Percentiles rank a stretch among this genome's conserved stretches.
These are phyloP conservation scores for Penicillium psychrosexuale DNA, from an alignment of 2,329 filamentous ascomycete species.

Conservation along the genomic window DNA sequence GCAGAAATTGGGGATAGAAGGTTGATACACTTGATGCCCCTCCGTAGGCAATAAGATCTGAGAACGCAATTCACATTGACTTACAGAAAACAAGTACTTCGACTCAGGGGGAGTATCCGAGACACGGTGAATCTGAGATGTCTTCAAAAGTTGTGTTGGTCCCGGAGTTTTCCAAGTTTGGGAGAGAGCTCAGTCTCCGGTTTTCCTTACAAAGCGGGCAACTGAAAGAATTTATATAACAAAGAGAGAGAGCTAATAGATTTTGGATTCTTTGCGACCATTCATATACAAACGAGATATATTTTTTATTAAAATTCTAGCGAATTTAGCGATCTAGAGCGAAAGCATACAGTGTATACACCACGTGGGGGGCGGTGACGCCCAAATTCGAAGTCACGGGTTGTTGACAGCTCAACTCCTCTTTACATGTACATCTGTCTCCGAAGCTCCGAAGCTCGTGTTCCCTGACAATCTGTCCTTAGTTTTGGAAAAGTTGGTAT, in stretches of 20 bases:
- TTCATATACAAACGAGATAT: background rate
- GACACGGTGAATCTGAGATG: conserved; percentile 28
- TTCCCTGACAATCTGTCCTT: conserved; percentile 6
- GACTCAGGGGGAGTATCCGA: conserved; percentile 26
- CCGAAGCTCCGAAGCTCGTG: background rate
- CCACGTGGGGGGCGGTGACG: conserved; percentile 29
- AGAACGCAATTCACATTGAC: conserved; percentile 13
- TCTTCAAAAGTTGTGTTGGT: conserved; percentile 15
- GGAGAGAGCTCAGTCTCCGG: conserved; percentile 14
- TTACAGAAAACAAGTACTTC: conserved; percentile 29
- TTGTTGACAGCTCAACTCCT: conserved; percentile 25
- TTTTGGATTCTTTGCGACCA: background rate
- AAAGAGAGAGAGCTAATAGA: background rate
- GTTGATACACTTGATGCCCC: background rate
- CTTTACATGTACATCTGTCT: background rate
- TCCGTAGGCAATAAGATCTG: background rate
- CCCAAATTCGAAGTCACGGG: conserved; percentile 29
- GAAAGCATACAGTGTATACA: background rate
- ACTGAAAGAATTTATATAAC: conserved; percentile 5
- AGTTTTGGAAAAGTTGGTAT: conserved; percentile 19
- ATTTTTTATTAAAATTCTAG: background rate
- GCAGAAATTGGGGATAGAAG: conserved; percentile 11
- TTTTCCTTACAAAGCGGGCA: conserved; percentile 26
- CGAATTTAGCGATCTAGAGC: background rate
- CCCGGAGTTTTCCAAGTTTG: conserved; percentile 22